Percentiles rank a stretch among this genome's conserved stretches.
Evolutionary conservation across 441 rosid genomes (phyloP).

Genomic region (Jatropha podagrica): DNA sequence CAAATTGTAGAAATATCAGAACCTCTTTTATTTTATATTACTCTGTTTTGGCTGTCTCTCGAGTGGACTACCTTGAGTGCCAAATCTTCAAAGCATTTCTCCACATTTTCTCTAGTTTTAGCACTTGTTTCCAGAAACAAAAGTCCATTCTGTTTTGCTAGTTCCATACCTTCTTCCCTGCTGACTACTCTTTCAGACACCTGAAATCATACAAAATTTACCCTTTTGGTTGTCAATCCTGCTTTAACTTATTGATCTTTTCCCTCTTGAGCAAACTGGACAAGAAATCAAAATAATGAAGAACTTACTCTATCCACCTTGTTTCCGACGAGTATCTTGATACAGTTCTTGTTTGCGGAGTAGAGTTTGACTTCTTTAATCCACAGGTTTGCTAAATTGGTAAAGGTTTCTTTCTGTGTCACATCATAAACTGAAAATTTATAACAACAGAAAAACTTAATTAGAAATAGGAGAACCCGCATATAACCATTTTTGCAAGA

Average conservation of each 20-base stretch:
- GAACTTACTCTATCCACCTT: conserved; percentile 45
- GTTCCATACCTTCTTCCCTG: conserved; percentile 50
- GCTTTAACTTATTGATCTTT: background rate
- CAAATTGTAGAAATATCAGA: background rate
- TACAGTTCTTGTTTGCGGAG: conserved; percentile 48
- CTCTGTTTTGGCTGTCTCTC: background rate
- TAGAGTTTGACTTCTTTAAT: conserved; percentile 48
- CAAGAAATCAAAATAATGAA: background rate
- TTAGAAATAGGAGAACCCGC: background rate
- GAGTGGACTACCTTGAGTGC: conserved; percentile 27
- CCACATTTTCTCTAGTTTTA: conserved; percentile 53
- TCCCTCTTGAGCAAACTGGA: too few relatives aligned
- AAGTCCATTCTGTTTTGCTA: conserved; percentile 53
- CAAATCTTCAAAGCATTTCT: conserved; percentile 56
- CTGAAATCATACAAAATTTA: conserved; percentile 26
- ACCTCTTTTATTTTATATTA: background rate
- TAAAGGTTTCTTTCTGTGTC: conserved; percentile 49
- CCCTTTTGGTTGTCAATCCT: background rate
- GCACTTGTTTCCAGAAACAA: conserved; percentile 62
- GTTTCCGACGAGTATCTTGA: conserved; percentile 57
- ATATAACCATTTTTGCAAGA: too few relatives aligned
- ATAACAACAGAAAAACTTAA: conserved; percentile 11
- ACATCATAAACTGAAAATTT: conserved; percentile 38
- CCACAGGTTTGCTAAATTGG: conserved; percentile 53
- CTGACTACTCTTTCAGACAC: conserved; percentile 57